These are phyloP conservation scores for Musa acuminata DNA, from an alignment of 176 grass and related monocot species.

Conservation along the genomic window DNA sequence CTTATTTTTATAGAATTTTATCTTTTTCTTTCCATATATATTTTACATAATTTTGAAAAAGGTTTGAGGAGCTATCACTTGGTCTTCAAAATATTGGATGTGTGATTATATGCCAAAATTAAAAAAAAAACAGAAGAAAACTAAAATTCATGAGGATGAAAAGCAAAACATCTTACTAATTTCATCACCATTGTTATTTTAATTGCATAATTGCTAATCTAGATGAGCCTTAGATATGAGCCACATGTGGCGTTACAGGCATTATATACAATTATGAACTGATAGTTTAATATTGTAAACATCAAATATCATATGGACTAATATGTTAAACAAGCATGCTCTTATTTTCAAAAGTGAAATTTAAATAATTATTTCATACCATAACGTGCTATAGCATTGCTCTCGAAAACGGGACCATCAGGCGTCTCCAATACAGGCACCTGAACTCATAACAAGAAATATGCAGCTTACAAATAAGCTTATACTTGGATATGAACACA, in stretches of 20 bases:
- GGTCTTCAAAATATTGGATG: too few relatives aligned
- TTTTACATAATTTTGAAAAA: too few relatives aligned
- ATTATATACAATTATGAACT: background rate
- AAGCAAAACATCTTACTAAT: background rate
- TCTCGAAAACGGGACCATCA: constrained; percentile 69
- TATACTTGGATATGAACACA: background rate
- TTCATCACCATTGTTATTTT: background rate
- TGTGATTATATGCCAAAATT: too few relatives aligned
- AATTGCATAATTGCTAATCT: background rate
- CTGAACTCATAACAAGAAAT: constrained; percentile 21
- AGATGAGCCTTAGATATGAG: background rate
- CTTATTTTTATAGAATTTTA: too few relatives aligned
- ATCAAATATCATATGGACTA: background rate
- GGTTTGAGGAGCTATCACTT: too few relatives aligned
- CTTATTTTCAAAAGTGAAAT: background rate
- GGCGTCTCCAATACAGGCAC: constrained; percentile 75
- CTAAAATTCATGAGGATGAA: too few relatives aligned
- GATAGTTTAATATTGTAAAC: background rate
- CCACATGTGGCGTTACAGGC: background rate
- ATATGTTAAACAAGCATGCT: background rate
- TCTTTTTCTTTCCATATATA: too few relatives aligned
- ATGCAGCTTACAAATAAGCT: background rate
- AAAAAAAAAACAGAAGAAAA: too few relatives aligned
- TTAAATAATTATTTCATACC: constrained; percentile 24
- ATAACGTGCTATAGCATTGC: constrained; percentile 73